These are phyloP conservation scores for Plasmodium falciparum DNA, from an alignment of 169 alveolate genomes.

Conservation along the genomic window DNA sequence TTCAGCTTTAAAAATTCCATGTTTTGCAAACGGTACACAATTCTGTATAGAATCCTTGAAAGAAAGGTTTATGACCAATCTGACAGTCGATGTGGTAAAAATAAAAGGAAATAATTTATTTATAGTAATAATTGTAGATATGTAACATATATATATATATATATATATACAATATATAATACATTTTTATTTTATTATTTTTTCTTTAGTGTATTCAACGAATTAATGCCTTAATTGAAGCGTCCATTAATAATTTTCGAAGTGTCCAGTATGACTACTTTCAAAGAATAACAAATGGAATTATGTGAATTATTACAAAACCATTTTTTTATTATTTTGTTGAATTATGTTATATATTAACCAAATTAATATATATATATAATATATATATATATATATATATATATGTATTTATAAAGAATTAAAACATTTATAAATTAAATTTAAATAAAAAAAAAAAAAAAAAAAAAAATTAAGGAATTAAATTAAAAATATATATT, in stretches of 20 bases:
- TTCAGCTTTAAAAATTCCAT: conserved; percentile 92
- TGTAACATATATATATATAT: background rate
- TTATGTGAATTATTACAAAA: conserved; percentile 80
- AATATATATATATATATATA: background rate
- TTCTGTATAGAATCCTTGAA: conserved; percentile 83
- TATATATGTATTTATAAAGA: too few species aligned
- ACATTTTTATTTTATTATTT: background rate
- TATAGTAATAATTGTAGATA: background rate
- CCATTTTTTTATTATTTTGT: conserved; percentile 9
- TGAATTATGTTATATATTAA: conserved; percentile 1
- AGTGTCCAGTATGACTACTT: conserved; percentile 96
- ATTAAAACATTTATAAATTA: too few species aligned
- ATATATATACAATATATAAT: background rate
- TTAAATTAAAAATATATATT: too few species aligned
- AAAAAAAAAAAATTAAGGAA: too few species aligned
- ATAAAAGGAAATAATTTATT: background rate
- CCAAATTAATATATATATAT: background rate
- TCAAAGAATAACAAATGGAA: conserved; percentile 96
- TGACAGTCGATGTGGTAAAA: conserved; percentile 85
- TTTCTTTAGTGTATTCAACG: conserved; percentile 84
- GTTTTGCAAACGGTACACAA: conserved; percentile 90
- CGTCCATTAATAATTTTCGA: conserved; percentile 94
- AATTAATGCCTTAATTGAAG: conserved; percentile 91
- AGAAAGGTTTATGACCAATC: conserved; percentile 89
- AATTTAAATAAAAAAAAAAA: too few species aligned